These are phyloP conservation scores for Geotrichum aggregatum DNA, from an alignment of 1,139 yeast genomes.

Conservation along the genomic window DNA sequence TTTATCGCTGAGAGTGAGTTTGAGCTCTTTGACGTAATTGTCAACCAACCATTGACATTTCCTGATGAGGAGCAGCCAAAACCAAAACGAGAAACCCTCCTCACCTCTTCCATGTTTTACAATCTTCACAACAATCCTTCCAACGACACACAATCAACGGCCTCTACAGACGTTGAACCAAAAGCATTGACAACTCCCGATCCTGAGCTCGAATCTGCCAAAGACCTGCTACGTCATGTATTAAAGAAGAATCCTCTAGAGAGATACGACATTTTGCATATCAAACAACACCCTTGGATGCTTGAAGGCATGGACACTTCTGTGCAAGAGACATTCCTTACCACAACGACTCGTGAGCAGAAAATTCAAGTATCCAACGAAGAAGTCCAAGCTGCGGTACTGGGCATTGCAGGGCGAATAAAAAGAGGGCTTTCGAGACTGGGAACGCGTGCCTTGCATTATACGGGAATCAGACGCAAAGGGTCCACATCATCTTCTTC, in stretches of 20 bases:
- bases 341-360: slow-evolving; percentile 34
- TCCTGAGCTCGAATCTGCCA: slow-evolving; percentile 44
- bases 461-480: slow-evolving; percentile 38
- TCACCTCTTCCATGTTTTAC: slow-evolving; percentile 22
- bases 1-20: slow-evolving; percentile 87
- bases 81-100: slow-evolving; percentile 3
- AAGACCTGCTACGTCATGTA: slow-evolving; percentile 60
- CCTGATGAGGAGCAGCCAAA: slow-evolving; percentile 44
- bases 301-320: slow-evolving; percentile 54
- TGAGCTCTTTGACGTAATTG: slow-evolving; percentile 80
- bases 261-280: slow-evolving; percentile 67
- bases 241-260: slow-evolving; percentile 66
- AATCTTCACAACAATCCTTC: slow-evolving; percentile 10
- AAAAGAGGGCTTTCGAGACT: slow-evolving; percentile 48
- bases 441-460: slow-evolving; percentile 45
- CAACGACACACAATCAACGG: slow-evolving; percentile 1
- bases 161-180: slow-evolving; percentile 24
- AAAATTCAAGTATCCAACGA: slow-evolving; percentile 60
- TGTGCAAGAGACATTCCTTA: slow-evolving; percentile 38
- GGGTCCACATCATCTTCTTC: slow-evolving; percentile 21
- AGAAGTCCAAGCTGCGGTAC: slow-evolving; percentile 72
- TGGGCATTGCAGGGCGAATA: slow-evolving; percentile 64
- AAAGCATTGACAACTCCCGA: slow-evolving; percentile 25
- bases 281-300: slow-evolving; percentile 78
- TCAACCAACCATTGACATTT: slow-evolving; percentile 55